Conservation (phyloP, 1,139 yeast species). For the Nematodospora anomalae region DNA sequence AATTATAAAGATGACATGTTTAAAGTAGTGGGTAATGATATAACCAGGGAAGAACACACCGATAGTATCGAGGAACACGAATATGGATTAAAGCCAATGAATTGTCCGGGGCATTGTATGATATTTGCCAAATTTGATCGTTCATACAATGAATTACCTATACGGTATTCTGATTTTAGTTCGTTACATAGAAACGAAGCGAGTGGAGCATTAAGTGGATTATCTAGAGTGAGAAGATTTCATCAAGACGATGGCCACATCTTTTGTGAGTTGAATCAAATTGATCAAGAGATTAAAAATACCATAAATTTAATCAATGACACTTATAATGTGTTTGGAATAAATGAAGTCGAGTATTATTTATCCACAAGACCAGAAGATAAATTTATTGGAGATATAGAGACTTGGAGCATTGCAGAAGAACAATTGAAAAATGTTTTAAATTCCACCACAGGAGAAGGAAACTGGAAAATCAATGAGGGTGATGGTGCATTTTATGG, state of each 20-base stretch:
- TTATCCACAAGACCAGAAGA: constrained; percentile 89
- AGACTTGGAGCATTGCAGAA: constrained; percentile 88
- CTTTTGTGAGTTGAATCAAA: constrained; percentile 83
- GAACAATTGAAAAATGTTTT: constrained; percentile 64
- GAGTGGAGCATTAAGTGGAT: constrained; percentile 90
- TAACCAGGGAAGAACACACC: constrained; percentile 30
- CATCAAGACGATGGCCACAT: constrained; percentile 99
- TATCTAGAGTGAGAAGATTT: constrained; percentile 92
- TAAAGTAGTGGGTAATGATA: constrained; percentile 58
- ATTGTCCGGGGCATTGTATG: constrained; percentile 97
- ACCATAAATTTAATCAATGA: constrained; percentile 75
- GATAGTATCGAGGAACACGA: constrained; percentile 36
- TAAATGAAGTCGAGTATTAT: constrained; percentile 63
- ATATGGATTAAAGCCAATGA: constrained; percentile 94
- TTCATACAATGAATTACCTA: constrained; percentile 86
- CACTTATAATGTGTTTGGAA: constrained; percentile 78
- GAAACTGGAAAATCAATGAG: constrained; percentile 70
- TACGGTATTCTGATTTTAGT: constrained; percentile 88
- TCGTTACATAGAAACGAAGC: constrained; percentile 95
- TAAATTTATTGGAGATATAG: constrained; percentile 75
- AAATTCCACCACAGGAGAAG: constrained; percentile 51
- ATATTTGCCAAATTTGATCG: constrained; percentile 81
- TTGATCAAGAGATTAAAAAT: constrained; percentile 71
- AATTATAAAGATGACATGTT: constrained; percentile 96
- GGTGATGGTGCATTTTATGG: constrained; percentile 99